Base-by-base conservation (phyloP, 805 yeast genomes). In the Henningerozyma blattae region DNA sequence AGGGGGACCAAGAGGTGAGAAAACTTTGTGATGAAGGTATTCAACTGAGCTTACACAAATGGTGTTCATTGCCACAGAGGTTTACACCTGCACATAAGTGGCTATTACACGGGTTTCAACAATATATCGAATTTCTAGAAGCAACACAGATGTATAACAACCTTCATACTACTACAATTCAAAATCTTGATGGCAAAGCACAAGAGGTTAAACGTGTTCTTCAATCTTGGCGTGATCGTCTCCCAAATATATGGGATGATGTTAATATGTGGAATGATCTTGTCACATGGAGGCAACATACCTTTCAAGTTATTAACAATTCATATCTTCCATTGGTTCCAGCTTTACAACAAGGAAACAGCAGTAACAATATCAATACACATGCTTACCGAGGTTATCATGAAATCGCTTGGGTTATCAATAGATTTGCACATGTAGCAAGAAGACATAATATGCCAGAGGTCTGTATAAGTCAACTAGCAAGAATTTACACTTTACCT, bases 261-360 rank as follows among this genome's bases (percentile, higher is more conserved):
- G 87, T 91, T 48, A 89, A 86, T 53, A 72, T 87, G 40, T 91
- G 99, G 99, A 87, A 93, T 45, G 99, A 91, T 52, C 62, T 91
- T 39, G 94, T 91, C 4, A 87, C 97, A 0, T 91, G 99, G 99
- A 71, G 99, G 45, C 97, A 91, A 58, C 97, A 91, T 61, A 96
- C 95, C 0, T 91, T 93, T 67, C 87, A 84, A 43, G 95, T 89
- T 18, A 87, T 91, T 46, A 91, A 91, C 64, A 82, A 82, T 54
- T 94, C 84, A 2, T 91, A 91, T 56, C 70, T 87, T 68, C 97
- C 97, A 7, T 68, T 93, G 49, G 80, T 87, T 40, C 94, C 95
- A 1, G 75, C 84, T 2, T 53, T 84, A 24, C 95, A 84, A 47
- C 85, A 80, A 39, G 64, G 68, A 2, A 72, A 76, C 29, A 77